phyloP scores from a whole-genome alignment of 108 stramenopile genomes.

The Fragilaria radians region DNA sequence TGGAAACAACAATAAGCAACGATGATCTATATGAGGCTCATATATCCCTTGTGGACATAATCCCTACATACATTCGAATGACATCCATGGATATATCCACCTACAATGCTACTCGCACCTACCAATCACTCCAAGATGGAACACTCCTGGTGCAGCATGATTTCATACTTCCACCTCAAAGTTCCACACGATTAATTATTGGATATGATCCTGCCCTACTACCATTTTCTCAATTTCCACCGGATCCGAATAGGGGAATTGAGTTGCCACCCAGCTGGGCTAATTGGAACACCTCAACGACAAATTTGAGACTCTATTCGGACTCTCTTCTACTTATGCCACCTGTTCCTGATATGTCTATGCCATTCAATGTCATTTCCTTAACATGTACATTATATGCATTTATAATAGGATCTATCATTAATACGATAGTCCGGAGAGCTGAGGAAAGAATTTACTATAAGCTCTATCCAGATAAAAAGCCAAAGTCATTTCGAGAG shows the following conservation, averaged over 20 bases:
- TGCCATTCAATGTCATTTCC: conserved; percentile 94
- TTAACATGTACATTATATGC: conserved; percentile 81
- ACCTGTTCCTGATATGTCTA: conserved; percentile 90
- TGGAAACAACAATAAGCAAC: too few species aligned
- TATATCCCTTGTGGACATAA: too few species aligned
- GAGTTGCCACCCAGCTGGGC: conserved; percentile 42
- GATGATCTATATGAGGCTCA: too few species aligned
- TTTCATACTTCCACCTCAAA: neutral
- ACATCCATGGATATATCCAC: too few species aligned
- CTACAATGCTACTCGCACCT: too few species aligned
- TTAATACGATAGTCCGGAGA: conserved; percentile 74
- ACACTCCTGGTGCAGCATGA: too few species aligned
- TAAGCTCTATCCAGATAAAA: too few species aligned
- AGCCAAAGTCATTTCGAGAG: too few species aligned
- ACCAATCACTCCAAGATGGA: too few species aligned
- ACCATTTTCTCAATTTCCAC: conserved; percentile 69
- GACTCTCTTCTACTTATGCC: conserved; percentile 57
- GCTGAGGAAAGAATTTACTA: conserved; percentile 2
- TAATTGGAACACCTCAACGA: neutral
- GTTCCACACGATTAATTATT: conserved; percentile 9
- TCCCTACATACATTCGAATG: too few species aligned
- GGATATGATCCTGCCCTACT: conserved; percentile 66
- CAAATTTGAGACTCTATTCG: conserved; percentile 36
- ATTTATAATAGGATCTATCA: conserved; percentile 75
- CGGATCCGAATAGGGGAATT: conserved; percentile 77